Percentiles rank a stretch among this genome's conserved stretches.
phyloP scores from a whole-genome alignment of 2,329 filamentous ascomycete species.

The Botrytis elliptica region DNA sequence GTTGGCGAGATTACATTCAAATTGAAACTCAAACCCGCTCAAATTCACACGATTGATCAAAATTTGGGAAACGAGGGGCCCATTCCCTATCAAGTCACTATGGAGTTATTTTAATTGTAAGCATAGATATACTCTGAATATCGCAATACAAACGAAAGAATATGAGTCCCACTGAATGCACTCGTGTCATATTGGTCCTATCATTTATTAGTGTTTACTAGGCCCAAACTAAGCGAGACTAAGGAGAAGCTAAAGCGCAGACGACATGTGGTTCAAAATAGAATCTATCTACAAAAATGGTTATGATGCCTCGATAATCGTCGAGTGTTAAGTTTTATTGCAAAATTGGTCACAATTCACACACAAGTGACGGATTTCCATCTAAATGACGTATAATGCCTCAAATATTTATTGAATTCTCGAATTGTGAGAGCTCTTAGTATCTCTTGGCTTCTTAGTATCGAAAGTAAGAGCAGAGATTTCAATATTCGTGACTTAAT shows the following conservation, averaged over 20 bases:
- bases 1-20: neutral
- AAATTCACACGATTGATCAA: neutral
- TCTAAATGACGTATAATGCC: neutral
- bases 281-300: too few species aligned
- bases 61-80: neutral
- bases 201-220: neutral
- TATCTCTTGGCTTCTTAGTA: neutral
- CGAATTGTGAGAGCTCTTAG: accelerated
- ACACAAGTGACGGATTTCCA: neutral
- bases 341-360: too few species aligned
- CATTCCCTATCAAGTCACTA: neutral
- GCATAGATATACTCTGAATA: neutral
- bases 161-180: neutral
- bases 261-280: neutral
- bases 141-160: neutral
- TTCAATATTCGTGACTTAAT: neutral
- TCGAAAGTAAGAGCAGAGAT: neutral
- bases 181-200: neutral
- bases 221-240: neutral
- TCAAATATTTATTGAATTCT: neutral
- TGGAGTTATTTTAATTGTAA: neutral
- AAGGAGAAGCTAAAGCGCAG: neutral
- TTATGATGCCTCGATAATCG: neutral
- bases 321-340: neutral
- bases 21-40: neutral